phyloP scores from a whole-genome alignment of 2,329 filamentous ascomycete genomes.

The Botrytis pseudocinerea region DNA sequence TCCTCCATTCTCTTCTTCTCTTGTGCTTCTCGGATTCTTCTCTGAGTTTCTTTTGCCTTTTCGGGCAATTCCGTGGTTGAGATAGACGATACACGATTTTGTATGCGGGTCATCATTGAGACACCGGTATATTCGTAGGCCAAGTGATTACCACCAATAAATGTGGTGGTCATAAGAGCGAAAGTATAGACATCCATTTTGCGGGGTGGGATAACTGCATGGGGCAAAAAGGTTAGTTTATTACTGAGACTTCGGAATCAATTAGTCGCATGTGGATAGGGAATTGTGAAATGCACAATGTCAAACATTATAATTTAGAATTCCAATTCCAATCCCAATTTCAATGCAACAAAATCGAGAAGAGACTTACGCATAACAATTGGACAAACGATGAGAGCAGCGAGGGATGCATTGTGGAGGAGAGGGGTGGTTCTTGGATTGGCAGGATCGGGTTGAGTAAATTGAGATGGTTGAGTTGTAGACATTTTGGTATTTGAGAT shows the following conservation, averaged over 20 bases:
- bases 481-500: not conserved
- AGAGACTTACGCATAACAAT: conserved; percentile 45
- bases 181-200: conserved; percentile 63
- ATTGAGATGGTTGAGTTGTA: conserved; percentile 4
- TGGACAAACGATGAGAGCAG: conserved; percentile 53
- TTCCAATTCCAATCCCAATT: not conserved
- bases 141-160: conserved; percentile 38
- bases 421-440: conserved; percentile 23
- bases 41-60: conserved; percentile 35
- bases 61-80: conserved; percentile 26
- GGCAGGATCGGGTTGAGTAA: conserved; percentile 8
- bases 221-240: not conserved
- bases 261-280: not conserved
- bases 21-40: conserved; percentile 31
- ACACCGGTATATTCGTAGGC: conserved; percentile 37
- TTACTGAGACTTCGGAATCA: not conserved
- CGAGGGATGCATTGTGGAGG: conserved; percentile 43
- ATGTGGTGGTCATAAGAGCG: conserved; percentile 47
- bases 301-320: not conserved
- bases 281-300: not conserved
- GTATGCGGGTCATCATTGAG: conserved; percentile 32
- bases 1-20: conserved; percentile 26
- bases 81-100: not conserved
- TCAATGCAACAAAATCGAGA: not conserved
- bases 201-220: conserved; percentile 54